phyloP scores from a whole-genome alignment of 352 stramenopile species.

The Phytopythium montanum region DNA sequence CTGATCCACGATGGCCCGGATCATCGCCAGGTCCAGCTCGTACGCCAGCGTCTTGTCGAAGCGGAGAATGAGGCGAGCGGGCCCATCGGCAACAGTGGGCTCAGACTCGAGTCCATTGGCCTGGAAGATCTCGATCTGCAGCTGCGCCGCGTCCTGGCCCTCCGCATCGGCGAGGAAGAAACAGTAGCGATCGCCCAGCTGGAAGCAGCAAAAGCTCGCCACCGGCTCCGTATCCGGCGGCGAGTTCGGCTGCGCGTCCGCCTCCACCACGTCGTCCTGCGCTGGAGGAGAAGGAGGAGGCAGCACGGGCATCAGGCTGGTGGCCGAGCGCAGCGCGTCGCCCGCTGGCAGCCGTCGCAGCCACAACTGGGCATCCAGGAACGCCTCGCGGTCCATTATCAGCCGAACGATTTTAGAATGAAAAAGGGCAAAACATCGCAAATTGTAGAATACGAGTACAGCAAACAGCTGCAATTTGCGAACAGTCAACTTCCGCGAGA shows the following conservation, averaged over 20 bases:
- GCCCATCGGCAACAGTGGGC: not conserved
- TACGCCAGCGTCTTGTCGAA: slow-evolving; percentile 24
- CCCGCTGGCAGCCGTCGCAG: slow-evolving; percentile 14
- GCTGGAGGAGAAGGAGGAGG: not conserved
- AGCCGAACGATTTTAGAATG: not conserved
- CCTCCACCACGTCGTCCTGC: not conserved
- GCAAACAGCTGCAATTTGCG: not conserved
- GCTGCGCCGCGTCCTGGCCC: slow-evolving; percentile 28
- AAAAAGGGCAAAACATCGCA: not conserved
- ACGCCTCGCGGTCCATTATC: slow-evolving; percentile 9
- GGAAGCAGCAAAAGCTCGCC: slow-evolving; percentile 28
- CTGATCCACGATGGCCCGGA: not conserved
- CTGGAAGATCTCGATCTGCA: slow-evolving; percentile 21
- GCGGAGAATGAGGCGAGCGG: slow-evolving; percentile 13
- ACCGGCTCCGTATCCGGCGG: not conserved
- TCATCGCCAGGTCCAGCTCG: slow-evolving; percentile 16
- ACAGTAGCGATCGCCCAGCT: slow-evolving; percentile 27
- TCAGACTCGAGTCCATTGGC: not conserved
- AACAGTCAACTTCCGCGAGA: not conserved
- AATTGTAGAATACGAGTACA: too few species aligned
- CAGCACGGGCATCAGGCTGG: too few species aligned
- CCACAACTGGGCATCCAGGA: slow-evolving; percentile 22
- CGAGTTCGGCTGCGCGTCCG: slow-evolving; percentile 4
- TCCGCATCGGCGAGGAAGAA: slow-evolving; percentile 18
- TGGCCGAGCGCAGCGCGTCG: slow-evolving; percentile 1